These are phyloP conservation scores for Coniochaeta sp. DNA, from an alignment of 2,329 filamentous ascomycete species.

Conservation along the genomic window DNA sequence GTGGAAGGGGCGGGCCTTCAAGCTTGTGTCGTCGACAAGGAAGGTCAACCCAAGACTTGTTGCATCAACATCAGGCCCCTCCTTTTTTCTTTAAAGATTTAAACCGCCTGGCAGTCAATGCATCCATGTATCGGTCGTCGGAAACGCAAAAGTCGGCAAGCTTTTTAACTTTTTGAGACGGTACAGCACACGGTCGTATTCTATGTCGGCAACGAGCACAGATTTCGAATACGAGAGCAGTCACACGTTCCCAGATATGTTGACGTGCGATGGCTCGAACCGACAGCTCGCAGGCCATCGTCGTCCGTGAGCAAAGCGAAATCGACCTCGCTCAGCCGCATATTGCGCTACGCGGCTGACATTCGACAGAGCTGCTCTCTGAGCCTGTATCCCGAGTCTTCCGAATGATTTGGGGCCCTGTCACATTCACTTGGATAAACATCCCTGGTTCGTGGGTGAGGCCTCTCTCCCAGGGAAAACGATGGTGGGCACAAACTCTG, in stretches of 20 bases:
- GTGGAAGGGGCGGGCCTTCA: neutral
- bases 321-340: neutral
- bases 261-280: neutral
- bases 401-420: neutral
- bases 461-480: neutral
- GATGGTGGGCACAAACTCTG: neutral
- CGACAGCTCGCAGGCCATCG: neutral
- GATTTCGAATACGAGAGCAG: neutral
- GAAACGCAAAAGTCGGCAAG: neutral
- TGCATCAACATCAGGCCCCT: neutral
- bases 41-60: too few relatives aligned
- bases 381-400: neutral
- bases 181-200: neutral
- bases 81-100: neutral
- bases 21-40: too few relatives aligned
- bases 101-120: neutral
- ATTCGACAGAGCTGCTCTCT: neutral
- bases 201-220: neutral
- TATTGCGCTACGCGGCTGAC: neutral
- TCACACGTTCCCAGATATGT: neutral
- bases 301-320: neutral
- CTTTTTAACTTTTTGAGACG: neutral
- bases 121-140: neutral
- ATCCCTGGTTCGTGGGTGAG: neutral
- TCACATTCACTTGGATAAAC: neutral